phyloP scores from a whole-genome alignment of 805 yeast species.

The Jamesozyma gamospora region DNA sequence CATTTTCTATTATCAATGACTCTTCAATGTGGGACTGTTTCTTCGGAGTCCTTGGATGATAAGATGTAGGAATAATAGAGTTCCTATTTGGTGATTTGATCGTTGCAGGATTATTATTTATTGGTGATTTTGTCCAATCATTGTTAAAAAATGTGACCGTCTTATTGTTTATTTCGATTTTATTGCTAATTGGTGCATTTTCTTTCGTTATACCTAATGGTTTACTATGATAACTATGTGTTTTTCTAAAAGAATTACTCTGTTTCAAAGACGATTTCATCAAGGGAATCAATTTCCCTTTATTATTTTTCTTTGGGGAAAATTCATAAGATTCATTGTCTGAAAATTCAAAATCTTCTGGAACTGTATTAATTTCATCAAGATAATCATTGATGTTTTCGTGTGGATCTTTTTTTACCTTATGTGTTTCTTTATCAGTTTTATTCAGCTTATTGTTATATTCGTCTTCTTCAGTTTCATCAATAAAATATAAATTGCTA shows the following conservation, averaged over 20 bases:
- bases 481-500: constrained; percentile 26
- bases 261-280: constrained; percentile 6
- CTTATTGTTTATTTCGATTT: constrained; percentile 29
- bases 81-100: constrained; percentile 2
- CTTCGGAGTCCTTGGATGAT: not conserved
- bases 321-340: constrained; percentile 5
- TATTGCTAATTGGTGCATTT: constrained; percentile 26
- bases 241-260: constrained; percentile 16
- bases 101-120: constrained; percentile 2
- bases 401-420: constrained; percentile 16
- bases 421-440: not conserved
- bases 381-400: constrained; percentile 38
- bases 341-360: constrained; percentile 34
- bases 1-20: not conserved
- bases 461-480: constrained; percentile 28
- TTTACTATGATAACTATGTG: constrained; percentile 26
- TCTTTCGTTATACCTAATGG: constrained; percentile 25
- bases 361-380: constrained; percentile 43
- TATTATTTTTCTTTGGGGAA: not conserved
- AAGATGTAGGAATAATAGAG: constrained; percentile 11
- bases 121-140: constrained; percentile 3
- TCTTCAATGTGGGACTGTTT: not conserved
- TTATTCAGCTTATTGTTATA: constrained; percentile 12
- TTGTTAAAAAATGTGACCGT: constrained; percentile 33
- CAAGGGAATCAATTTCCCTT: not conserved